A percentile compares a stretch with the other conserved stretches of the same genome.
Evolutionary conservation across 257 asterid genomes (phyloP).

Genomic region (Nicotiana tomentosiformis): DNA sequence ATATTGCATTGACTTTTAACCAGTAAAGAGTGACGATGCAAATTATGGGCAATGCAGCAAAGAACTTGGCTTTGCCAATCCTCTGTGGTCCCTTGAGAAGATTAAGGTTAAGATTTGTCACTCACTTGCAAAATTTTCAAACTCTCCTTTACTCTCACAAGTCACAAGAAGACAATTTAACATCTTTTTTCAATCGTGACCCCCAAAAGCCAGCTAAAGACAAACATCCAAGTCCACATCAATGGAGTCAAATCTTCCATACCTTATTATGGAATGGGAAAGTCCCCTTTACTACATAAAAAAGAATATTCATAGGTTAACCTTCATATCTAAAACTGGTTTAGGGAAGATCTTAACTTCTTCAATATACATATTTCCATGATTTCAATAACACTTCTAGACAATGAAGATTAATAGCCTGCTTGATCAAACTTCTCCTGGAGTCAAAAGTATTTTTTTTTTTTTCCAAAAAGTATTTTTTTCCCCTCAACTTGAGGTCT

Average conservation of each 20-base stretch:
- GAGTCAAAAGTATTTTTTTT: too few species aligned
- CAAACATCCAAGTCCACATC: slow-evolving; percentile 35
- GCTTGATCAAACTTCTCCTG: too few species aligned
- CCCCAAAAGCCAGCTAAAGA: slow-evolving; percentile 12
- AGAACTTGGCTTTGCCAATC: neutral
- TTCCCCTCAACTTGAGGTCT: too few species aligned
- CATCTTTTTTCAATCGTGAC: slow-evolving; percentile 24
- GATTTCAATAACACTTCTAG: too few species aligned
- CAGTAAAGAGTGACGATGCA: slow-evolving; percentile 4
- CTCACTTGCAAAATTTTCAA: neutral
- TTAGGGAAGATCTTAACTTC: neutral
- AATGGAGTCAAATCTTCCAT: slow-evolving; percentile 34
- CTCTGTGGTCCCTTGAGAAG: slow-evolving; percentile 32
- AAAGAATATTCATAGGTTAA: neutral
- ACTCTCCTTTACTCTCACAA: slow-evolving; percentile 7
- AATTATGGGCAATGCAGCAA: neutral
- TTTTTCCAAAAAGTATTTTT: too few species aligned
- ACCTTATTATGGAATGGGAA: slow-evolving; percentile 17
- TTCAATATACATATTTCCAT: too few species aligned
- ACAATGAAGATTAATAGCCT: too few species aligned
- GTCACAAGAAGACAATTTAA: slow-evolving; percentile 17
- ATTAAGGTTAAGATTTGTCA: slow-evolving; percentile 9
- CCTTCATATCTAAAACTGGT: neutral
- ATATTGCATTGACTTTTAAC: neutral
- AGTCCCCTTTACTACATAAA: slow-evolving; percentile 12